Base-by-base conservation (phyloP, 768 basidiomycete genomes). In the Suillus bovinus region DNA sequence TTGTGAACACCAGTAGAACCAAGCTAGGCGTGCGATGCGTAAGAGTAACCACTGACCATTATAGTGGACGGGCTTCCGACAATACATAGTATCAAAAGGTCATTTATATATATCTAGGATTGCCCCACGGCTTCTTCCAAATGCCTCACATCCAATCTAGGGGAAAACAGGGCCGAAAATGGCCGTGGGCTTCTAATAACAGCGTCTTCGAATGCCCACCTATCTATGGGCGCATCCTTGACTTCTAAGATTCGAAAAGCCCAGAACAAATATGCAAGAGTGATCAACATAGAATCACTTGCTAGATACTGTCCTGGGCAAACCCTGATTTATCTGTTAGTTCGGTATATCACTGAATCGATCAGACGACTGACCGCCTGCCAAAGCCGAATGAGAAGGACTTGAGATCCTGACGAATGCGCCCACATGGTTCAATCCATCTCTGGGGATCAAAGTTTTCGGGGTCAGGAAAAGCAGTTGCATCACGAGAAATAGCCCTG, bases 231-330 rank as follows among this genome's bases (percentile, higher is more conserved):
- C 10, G 76, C 71, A 1, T 71, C 66, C 0, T 82, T 79, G 63
- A 84, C 81, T 34, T 80, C 66, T 5, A 71, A 71, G 42, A 89
- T 77, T 0, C 70, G 78, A 76, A 89, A 89, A 0, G 86, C 81
- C 86, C 86, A 88, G 9, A 86, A 77, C 11, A 86, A 71, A n/a
- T 85, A 74, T 0, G 86, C 84, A 0, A 86, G 82, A 67, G 84
- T 88, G 49, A 89, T 76, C 66, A 84, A 86, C 0, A 88, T 73
- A 1, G 87, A 88, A 1, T 71, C 66, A 24, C 76, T 59, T 3
- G 66, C 68, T 34, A 71, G 81, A 69, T 86, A 78, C 64, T 82
- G 82, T 0, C 87, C 86, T 0, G 85, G 86, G 61, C 87, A 89
- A 0, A 86, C 79, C 38, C 86, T 83, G 41, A 33, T 57, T 27